Conservation (phyloP, 352 stramenopile genomes). For the Phytophthora macrochlamydospora region DNA sequence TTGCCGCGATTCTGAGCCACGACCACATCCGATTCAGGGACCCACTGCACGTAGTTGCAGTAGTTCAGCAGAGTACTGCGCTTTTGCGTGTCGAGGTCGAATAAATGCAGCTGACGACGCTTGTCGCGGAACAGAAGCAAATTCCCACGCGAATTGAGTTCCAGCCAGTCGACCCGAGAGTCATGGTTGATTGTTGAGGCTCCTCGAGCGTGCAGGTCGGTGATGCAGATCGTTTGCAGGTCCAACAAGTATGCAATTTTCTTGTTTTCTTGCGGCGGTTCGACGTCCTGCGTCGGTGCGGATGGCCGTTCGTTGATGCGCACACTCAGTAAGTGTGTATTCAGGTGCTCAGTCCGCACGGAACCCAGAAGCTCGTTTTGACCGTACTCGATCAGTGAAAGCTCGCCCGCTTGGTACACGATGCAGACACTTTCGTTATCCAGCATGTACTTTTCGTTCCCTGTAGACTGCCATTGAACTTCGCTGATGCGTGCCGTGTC, state of each 20-base stretch:
- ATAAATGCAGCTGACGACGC: conserved; percentile 90
- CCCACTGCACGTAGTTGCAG: conserved; percentile 97
- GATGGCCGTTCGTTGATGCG: conserved; percentile 91
- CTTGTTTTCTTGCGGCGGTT: conserved; percentile 82
- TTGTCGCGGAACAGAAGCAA: conserved; percentile 95
- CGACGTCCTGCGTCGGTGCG: conserved; percentile 23
- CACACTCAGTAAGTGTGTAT: conserved; percentile 92
- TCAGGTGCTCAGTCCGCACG: conserved; percentile 92
- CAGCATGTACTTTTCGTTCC: conserved; percentile 95
- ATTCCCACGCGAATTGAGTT: conserved; percentile 92
- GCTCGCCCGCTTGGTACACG: conserved; percentile 91
- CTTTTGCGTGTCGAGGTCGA: conserved; percentile 89
- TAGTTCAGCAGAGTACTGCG: conserved; percentile 92
- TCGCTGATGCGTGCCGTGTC: conserved; percentile 92
- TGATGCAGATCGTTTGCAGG: conserved; percentile 92
- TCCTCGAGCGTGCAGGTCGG: conserved; percentile 77
- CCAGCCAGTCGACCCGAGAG: conserved; percentile 93
- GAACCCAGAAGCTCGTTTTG: conserved; percentile 92
- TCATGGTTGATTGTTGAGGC: conserved; percentile 93
- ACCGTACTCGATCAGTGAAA: conserved; percentile 95
- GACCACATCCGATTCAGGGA: conserved; percentile 95
- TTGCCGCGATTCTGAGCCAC: conserved; percentile 93
- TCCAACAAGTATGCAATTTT: conserved; percentile 95
- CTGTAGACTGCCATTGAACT: conserved; percentile 90
- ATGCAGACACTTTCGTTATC: conserved; percentile 93